Base-by-base conservation (phyloP, 2,329 filamentous ascomycete genomes). In the Mycosphaerella arachidis region DNA sequence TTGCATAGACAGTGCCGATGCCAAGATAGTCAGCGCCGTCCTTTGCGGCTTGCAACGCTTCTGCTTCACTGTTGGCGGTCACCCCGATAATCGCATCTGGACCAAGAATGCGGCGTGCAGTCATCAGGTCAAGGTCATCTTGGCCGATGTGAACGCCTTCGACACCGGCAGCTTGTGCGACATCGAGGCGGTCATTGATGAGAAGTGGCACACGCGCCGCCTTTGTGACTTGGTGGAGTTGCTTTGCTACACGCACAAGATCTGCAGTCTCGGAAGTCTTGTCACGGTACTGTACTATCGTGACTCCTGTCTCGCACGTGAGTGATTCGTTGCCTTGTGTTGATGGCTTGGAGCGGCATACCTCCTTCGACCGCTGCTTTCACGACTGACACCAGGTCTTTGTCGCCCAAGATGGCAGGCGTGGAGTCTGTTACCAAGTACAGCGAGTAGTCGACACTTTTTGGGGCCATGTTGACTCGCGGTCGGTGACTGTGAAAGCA, bases 91-190 rank as follows among this genome's bases (percentile, higher is more conserved):
- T 93, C 55, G 90, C 88, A 65, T 87, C 80, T 0, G 84, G 77
- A 0, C 92, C 92, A 0, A 97, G 82, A 2, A 97, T 75, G 24
- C 77, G 80, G 59, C 90, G 88, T 1, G 92, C 92, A 43, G 82
- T 81, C 8, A 76, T 70, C 30, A 90, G 73, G 60, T 85, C 86
- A 80, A 96, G 87, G 74, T 97, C 93, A 82, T 97, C 92, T 78
- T 97, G 93, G 6, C 94, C 94, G 53, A 97, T 84, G 74, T 97
- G 94, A 8, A 96, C 91, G 50, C 94, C 94, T 77, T 97, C 93
- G 59, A 90, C 94, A 12, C 86, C 90, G 48, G 92, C 84, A 13
- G 91, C 92, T 18, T 91, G 81, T 8, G 92, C 92, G 29, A 97
- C 90, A 72, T 96, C 92, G 6, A 97, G 84, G 12, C 92, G 86